Conservation (phyloP, 1,284 basidiomycete species). For the Boletus mariae region DNA sequence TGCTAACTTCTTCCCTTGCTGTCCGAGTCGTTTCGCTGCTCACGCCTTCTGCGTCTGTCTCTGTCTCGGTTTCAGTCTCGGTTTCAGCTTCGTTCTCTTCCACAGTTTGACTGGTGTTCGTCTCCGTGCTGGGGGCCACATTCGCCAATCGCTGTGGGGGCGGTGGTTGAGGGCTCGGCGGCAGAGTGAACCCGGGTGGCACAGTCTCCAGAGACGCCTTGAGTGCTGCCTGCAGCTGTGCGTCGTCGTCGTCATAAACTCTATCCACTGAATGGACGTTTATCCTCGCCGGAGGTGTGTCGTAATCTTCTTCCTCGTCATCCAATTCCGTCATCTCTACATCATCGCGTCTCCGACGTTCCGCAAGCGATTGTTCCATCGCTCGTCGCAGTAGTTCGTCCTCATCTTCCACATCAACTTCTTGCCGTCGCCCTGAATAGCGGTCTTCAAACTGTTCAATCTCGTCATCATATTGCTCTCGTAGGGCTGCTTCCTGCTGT, state of each 20-base stretch:
- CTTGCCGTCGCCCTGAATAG: conserved; percentile 9
- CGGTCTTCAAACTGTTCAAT: conserved; percentile 24
- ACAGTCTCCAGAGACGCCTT: conserved; percentile 74
- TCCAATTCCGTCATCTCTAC: conserved; percentile 15
- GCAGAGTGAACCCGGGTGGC: conserved; percentile 51
- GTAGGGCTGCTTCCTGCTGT: conserved; percentile 66
- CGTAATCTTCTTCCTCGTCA: conserved; percentile 32
- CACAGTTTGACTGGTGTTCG: conserved; percentile 4
- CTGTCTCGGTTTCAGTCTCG: conserved; percentile 19
- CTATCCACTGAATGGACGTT: conserved; percentile 21
- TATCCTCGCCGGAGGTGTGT: conserved; percentile 1
- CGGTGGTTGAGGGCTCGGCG: conserved; percentile 32
- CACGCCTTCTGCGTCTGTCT: conserved; percentile 23
- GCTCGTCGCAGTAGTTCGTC: conserved; percentile 59
- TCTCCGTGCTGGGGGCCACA: conserved; percentile 14
- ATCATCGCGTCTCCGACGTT: conserved; percentile 23
- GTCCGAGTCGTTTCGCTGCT: conserved; percentile 16
- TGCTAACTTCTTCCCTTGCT: conserved; percentile 40
- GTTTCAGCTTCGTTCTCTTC: conserved; percentile 15
- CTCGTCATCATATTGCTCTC: conserved; percentile 53
- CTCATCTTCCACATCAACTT: conserved; percentile 45
- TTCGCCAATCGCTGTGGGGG: conserved; percentile 18
- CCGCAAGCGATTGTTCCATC: conserved; percentile 56
- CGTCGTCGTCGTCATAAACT: conserved; percentile 85
- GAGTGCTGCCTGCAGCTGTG: conserved; percentile 80